Base-by-base conservation (phyloP, 2,329 filamentous ascomycete species). In the Penicillium sp. region DNA sequence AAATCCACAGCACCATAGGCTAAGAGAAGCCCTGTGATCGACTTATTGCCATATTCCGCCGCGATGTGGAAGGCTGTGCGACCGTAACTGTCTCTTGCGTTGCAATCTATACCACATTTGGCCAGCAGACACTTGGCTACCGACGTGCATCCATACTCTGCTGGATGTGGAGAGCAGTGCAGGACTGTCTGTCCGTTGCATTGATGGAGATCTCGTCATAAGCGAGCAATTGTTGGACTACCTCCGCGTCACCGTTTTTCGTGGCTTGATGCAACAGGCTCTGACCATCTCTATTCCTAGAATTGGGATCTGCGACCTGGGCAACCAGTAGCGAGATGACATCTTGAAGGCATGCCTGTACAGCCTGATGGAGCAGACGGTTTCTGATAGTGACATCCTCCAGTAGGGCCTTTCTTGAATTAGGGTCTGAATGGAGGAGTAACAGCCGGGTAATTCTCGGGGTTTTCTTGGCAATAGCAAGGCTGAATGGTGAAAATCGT, bases 81-180 rank as follows among this genome's bases (percentile, higher is more conserved):
- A 52, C 49, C 49, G 42, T 52, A 52, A 9, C 11, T 52, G 36
- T 52, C 49, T 42, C 35, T 52, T 39, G 49, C 42, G 35, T 29
- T 44, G 30, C 7, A 40, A 40, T 40, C n/a, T 40, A 40, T 19
- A 16, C 38, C 38, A 16, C 38, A 19, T 40, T 40, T 40, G 38
- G 38, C 38, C 38, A 40, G 38, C 16, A 40, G 38, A 16, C 19
- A 19, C 23, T 23, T 23, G 23, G 5, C 23, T 23, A 23, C 23
- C 23, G 23, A 23, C 23, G 23, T 23, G 23, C 43, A 35, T 46
- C 43, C 30, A 46, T 46, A 34, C 19, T 46, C 27, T 46, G 43
- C 30, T 46, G 43, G 32, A 46, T 35, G 30, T 46, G 43, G 19
- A 46, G 43, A 27, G 43, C 43, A 23, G 43, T 46, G 43, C 43